Base-by-base conservation (phyloP, 495 filamentous ascomycete genomes). In the Lasiosphaeria miniovina region DNA sequence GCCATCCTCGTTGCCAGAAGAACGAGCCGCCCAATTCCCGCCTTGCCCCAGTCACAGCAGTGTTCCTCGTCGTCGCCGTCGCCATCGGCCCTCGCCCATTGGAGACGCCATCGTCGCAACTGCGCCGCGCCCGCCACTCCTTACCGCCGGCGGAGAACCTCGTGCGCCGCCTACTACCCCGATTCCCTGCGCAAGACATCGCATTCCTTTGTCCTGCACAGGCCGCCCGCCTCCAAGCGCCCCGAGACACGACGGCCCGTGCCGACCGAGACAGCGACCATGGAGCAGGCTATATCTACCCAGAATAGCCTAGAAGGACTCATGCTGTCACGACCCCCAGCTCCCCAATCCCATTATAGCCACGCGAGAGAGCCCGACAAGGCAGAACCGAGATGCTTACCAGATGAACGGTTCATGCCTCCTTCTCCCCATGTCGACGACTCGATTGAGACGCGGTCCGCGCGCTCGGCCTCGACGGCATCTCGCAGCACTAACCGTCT, bases 401-500 rank as follows among this genome's bases (percentile, higher is more conserved):
- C 67, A 6, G 67, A 63, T 11, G 65, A 71, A 12, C 54, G 64
- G 40, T 41, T 65, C 15, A 61, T 67, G 33, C 66, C 70, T 1
- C 43, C 57, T 4, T 55, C 59, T 32, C 62, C 67, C 9, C 64
- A 64, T 4, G 12, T 50, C 14, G 61, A 63, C 38, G 70, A 72
- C 8, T 32, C 59, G 6, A 64, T 63, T 49, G 72, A 72, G 41
- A 82, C 80, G 52, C 79, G 77, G 40, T 80, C 82, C 15, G 74
- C 80, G 54, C 78, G 86, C 32, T 74, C 79, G 62, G 67, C 80
- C 62, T 81, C 83, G 35, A 74, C 79, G 17, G 75, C 80, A 14
- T 84, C 87, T 14, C 81, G 85, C 55, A 83, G 84, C 70, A 77
- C 84, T 51, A 90, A 93, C 71, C 84, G 90, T 55, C 76, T 93